Base-by-base conservation (phyloP, 345 rosid genomes). In the Rhizophora mangle region DNA sequence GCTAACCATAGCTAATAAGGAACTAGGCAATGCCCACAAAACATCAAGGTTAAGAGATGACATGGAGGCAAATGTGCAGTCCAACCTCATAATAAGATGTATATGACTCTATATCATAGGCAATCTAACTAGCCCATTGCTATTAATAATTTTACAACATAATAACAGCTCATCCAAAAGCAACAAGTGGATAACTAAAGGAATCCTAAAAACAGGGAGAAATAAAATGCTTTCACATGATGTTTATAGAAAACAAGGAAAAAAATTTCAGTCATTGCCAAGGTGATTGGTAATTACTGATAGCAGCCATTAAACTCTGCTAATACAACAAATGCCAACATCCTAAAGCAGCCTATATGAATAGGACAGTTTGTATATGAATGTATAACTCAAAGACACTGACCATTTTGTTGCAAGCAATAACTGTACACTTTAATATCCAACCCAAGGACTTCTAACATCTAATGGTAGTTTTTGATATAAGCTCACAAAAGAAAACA, bases 131-230 rank as follows among this genome's bases (percentile, higher is more conserved):
- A 20, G 13, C 34, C 8, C 51, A 39, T 3, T 34, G 39, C 19
- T 7, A 34, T 32, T 9, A 13, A 29, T 29, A 13, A 36, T 10
- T 21, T 9, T 15, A 32, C 21, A 11, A 69, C 6, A 30, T 51
- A 58, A 51, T 60, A 46, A 54, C 64, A 58, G 16, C 27, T 58
- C 36, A 62, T 68, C 60, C 32, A 68, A 51, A 43, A 72, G 55
- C 32, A 62, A 30, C 68, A 47, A 69, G 43, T 15, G 8, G n/a
- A 43, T 22, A 57, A 58, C 11, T 29, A 4, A 8, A 9, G 26
- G 10, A 31, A 13, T 19, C 8, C 30, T 15, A 6, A 13, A 47
- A 6, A 11, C 19, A 13, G 49, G 4, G 49, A 43, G 49, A 43
- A 13, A 43, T 13, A 43, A 13, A 43, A 13, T 43, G 49, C 49